Evolutionary conservation across 495 filamentous ascomycete genomes (phyloP), one percentile per base, ranked within the genome.

Genomic region (Penicillium malachiteum): DNA sequence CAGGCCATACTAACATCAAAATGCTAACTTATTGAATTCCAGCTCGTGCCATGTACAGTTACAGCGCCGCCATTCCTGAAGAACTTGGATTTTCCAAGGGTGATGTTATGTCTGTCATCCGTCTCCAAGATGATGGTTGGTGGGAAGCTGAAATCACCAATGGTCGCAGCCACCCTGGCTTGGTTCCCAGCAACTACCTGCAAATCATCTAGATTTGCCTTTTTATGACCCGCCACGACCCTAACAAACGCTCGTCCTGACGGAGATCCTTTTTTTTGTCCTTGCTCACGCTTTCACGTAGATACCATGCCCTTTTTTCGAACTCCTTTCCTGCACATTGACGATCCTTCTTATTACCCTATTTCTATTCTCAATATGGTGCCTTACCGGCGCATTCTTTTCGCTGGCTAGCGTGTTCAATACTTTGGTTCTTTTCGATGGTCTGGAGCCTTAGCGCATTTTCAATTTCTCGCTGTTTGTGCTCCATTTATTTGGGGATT

Each of bases 71-170:
- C 13, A 99, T 99, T 53, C 89, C 93, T 0, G 94, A 96, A 63
- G 95, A 99, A 70, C 78, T 99, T 33, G 87, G 88, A 14, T 99
- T 99, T 64, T 80, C 82, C 10, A 97, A 97, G 73, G 95, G 95
- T 46, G 95, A 99, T 66, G 79, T 90, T 48, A 75, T 99, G 7
- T 90, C 93, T 1, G 84, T 99, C n/a, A 73, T 96, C 34, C 80
- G 91, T 57, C 84, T 92, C 55, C 95, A 99, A 69, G 95, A 99
- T 71, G 95, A 99, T 66, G 95, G 95, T 10, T 99, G 95, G 95
- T 99, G 95, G 95, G 94, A 97, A 77, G 94, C 95, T 12, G 92
- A 97, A 73, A 83, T 96, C 50, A 89, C 91, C 48, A 89, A 89
- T 0, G 84, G 83, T 61, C 86, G 85, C 26, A 80, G 83, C 16